Evolutionary conservation across 768 basidiomycete species (phyloP).

Genomic region (Amanita phalloides): DNA sequence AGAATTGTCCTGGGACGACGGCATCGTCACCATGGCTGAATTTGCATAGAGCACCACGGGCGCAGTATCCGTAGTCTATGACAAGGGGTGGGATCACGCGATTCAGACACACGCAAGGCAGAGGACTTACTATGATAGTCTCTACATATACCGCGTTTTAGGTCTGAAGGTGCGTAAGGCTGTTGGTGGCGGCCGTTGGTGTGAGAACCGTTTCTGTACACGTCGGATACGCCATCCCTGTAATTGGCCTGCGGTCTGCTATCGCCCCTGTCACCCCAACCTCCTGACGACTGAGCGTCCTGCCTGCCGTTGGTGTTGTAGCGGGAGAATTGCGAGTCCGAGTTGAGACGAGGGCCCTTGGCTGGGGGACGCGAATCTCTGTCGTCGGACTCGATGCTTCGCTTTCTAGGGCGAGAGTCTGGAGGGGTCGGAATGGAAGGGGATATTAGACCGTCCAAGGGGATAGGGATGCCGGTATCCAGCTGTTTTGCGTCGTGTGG

Average conservation of each 20-base stretch:
- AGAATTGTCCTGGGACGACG: slow-evolving; percentile 61
- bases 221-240: slow-evolving; percentile 20
- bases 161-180: slow-evolving; percentile 62
- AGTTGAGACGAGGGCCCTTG: slow-evolving; percentile 62
- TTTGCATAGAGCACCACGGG: slow-evolving; percentile 81
- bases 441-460: slow-evolving; percentile 52
- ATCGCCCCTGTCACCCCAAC: slow-evolving; percentile 31
- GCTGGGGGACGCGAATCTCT: slow-evolving; percentile 45
- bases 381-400: slow-evolving; percentile 53
- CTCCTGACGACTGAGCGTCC: slow-evolving; percentile 24
- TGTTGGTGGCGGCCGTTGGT: slow-evolving; percentile 39
- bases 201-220: slow-evolving; percentile 20
- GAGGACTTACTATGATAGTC: slow-evolving; percentile 81
- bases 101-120: not conserved
- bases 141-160: slow-evolving; percentile 70
- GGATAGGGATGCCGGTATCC: slow-evolving; percentile 73
- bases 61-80: slow-evolving; percentile 84
- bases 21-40: slow-evolving; percentile 91
- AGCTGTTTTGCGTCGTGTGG: slow-evolving; percentile 29
- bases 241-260: slow-evolving; percentile 19
- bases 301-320: slow-evolving; percentile 27
- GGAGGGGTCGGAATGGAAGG: slow-evolving; percentile 31
- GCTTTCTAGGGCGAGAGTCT: slow-evolving; percentile 49
- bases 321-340: slow-evolving; percentile 59
- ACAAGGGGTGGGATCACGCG: slow-evolving; percentile 1